Conservation (phyloP, 225 moss, liverwort and hornwort genomes). For the Marchantia polymorpha region DNA sequence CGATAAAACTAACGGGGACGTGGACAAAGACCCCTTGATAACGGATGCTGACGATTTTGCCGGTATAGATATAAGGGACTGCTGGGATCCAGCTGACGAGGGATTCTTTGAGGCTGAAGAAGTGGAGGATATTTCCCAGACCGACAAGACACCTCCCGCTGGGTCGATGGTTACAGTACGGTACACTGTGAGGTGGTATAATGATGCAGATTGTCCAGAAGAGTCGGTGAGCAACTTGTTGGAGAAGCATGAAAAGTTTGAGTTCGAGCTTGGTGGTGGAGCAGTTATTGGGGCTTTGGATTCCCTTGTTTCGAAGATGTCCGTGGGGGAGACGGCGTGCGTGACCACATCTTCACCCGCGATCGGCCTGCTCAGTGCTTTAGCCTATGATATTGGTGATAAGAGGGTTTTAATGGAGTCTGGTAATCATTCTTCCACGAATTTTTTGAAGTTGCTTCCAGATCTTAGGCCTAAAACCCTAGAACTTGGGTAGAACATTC, state of each 20-base stretch:
- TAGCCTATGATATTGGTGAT: conserved; percentile 30
- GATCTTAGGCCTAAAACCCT: no score
- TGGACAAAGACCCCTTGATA: conserved; percentile 16
- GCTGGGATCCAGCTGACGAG: conserved; percentile 21
- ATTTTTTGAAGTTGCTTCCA: no score
- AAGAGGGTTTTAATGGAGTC: conserved; percentile 3
- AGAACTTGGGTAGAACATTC: background rate
- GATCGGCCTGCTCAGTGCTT: conserved; percentile 47
- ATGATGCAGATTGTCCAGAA: conserved; percentile 24
- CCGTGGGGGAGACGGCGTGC: conserved; percentile 60
- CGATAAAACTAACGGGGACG: background rate
- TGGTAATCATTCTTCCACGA: background rate
- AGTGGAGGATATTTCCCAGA: conserved; percentile 31
- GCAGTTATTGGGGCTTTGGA: conserved; percentile 70
- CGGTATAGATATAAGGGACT: conserved; percentile 2
- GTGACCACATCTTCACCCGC: conserved; percentile 52
- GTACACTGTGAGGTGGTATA: conserved; percentile 53
- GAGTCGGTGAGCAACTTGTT: conserved; percentile 25
- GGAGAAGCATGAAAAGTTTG: conserved; percentile 67
- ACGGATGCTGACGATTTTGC: conserved; percentile 10
- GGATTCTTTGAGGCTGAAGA: conserved; percentile 24
- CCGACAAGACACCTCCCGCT: conserved; percentile 48
- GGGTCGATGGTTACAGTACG: conserved; percentile 69
- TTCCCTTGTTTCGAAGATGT: conserved; percentile 55
- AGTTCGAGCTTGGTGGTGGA: conserved; percentile 83